A percentile compares a stretch with the other conserved stretches of the same genome.
Evolutionary conservation across 495 filamentous ascomycete species (phyloP).

Genomic region (Lasiosphaeriaceae sp.): DNA sequence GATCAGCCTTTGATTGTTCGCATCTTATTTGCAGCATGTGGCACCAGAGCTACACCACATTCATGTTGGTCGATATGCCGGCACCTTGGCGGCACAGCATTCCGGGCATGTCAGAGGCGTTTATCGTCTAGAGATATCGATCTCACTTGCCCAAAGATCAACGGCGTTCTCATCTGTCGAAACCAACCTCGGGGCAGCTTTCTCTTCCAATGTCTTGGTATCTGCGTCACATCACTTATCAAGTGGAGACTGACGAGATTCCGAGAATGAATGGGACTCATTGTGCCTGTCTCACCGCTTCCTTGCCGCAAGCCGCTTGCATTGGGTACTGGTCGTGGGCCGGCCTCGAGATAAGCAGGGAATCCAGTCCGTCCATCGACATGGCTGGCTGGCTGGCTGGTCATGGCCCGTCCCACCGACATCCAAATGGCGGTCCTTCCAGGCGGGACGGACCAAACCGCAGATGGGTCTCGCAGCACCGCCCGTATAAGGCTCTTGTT

Average conservation of each 20-base stretch:
- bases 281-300: neutral
- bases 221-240: too few species aligned
- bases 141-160: neutral
- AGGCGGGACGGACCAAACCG: neutral
- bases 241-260: too few species aligned
- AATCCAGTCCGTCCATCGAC: too few species aligned
- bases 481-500: neutral
- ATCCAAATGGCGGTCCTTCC: neutral
- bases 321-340: neutral
- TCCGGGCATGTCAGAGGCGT: neutral
- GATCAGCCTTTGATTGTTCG: neutral
- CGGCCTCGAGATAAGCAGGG: too few species aligned
- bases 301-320: neutral
- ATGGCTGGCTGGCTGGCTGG: neutral
- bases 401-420: neutral
- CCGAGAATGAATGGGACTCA: too few species aligned
- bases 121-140: conserved; percentile 4
- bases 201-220: neutral
- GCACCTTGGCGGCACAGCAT: conserved; percentile 11
- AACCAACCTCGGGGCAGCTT: neutral
- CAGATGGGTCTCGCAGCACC: neutral
- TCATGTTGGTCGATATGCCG: conserved; percentile 10
- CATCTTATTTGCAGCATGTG: neutral
- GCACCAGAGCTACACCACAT: conserved; percentile 1
- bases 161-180: neutral